Evolutionary conservation across 345 rosid species (phyloP).

Genomic region (Orychophragmus violaceus): DNA sequence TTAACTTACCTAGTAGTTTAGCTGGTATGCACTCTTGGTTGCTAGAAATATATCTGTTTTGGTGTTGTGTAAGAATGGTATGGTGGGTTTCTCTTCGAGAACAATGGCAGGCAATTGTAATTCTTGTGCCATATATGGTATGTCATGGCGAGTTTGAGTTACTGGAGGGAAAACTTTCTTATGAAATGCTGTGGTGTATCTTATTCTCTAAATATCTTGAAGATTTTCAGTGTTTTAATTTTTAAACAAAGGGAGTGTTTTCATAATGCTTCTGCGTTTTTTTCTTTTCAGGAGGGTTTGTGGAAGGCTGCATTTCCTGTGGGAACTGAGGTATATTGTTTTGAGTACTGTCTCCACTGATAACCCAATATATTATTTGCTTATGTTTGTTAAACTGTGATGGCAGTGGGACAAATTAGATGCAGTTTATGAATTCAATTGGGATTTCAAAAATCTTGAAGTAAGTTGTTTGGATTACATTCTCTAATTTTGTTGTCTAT

Average conservation of each 20-base stretch:
- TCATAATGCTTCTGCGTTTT: neutral
- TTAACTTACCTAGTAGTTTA: neutral
- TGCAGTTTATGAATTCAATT: conserved; percentile 53
- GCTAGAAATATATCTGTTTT: neutral
- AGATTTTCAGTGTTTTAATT: neutral
- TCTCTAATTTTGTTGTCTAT: neutral
- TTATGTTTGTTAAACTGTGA: neutral
- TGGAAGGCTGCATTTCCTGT: conserved; percentile 80
- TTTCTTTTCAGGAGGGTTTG: conserved; percentile 58
- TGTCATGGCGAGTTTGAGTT: neutral
- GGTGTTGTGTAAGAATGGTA: no score
- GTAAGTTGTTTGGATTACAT: conserved; percentile 42
- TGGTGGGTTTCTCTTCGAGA: no score
- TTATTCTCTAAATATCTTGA: neutral
- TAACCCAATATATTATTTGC: neutral
- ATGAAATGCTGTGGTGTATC: neutral
- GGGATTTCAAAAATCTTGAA: conserved; percentile 86
- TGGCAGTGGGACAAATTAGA: conserved; percentile 96
- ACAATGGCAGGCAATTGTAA: no score
- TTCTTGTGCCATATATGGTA: neutral
- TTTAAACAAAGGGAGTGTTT: neutral
- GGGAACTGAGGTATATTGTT: conserved; percentile 69
- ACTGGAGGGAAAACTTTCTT: neutral
- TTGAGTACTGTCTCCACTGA: neutral
- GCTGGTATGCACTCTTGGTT: neutral